Conservation (phyloP, 2,329 filamentous ascomycete species). For the Claviceps fusiformis region DNA sequence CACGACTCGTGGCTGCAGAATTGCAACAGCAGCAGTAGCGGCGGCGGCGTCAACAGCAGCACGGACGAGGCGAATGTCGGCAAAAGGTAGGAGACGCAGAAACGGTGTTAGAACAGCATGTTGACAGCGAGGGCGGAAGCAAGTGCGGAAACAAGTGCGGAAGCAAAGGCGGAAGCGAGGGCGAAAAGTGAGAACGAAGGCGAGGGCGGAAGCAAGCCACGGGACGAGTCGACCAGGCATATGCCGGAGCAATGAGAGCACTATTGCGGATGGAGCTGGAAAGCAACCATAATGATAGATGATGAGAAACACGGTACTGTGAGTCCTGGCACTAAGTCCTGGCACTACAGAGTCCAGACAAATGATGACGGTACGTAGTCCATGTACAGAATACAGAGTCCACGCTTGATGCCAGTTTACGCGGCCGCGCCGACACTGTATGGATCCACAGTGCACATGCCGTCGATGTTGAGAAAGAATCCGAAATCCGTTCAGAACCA, state of each 20-base stretch:
- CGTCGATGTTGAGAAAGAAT: neutral
- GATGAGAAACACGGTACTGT: neutral
- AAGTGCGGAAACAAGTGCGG: neutral
- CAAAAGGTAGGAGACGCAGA: neutral
- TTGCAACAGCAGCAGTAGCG: neutral
- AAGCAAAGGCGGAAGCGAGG: neutral
- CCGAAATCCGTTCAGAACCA: neutral
- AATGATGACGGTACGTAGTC: neutral
- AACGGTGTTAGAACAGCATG: neutral
- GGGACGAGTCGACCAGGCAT: neutral
- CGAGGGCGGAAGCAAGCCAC: neutral
- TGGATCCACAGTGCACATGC: neutral
- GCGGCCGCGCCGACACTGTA: neutral
- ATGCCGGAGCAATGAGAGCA: neutral
- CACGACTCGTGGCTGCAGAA: neutral
- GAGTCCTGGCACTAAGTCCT: too few species aligned
- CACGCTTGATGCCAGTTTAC: neutral
- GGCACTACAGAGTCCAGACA: neutral
- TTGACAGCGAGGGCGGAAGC: neutral
- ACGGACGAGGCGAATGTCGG: neutral
- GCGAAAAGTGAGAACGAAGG: neutral
- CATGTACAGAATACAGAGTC: neutral
- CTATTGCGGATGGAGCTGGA: neutral
- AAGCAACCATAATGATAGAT: neutral
- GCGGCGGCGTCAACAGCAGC: neutral